A percentile compares a stretch with the other conserved stretches of the same genome.
These are phyloP conservation scores for Kwoniella mangroviensis DNA, from an alignment of 768 basidiomycete genomes.

Conservation along the genomic window DNA sequence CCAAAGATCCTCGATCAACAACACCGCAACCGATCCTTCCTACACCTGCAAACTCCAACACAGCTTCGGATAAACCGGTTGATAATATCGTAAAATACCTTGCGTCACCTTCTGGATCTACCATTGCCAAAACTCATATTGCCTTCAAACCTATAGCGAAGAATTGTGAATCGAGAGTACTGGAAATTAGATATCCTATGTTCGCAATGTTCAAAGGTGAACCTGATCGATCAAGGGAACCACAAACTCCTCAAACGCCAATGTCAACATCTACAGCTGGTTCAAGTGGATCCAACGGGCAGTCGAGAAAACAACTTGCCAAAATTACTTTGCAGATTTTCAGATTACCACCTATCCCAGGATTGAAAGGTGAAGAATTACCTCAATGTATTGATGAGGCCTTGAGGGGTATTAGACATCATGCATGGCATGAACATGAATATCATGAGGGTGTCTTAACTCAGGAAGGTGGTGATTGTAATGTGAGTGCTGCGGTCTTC, in stretches of 20 bases:
- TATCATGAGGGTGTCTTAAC: constrained; percentile 92
- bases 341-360: constrained; percentile 84
- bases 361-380: constrained; percentile 73
- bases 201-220: constrained; percentile 56
- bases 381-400: constrained; percentile 94
- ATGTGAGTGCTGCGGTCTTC: too few relatives aligned
- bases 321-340: constrained; percentile 90
- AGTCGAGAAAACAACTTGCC: constrained; percentile 71
- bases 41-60: constrained; percentile 38
- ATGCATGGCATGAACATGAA: constrained; percentile 90
- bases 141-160: constrained; percentile 83
- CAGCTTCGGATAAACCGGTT: not conserved
- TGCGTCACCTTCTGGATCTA: constrained; percentile 55
- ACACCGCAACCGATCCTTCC: constrained; percentile 25
- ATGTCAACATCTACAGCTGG: constrained; percentile 24
- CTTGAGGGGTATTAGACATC: constrained; percentile 80
- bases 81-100: constrained; percentile 54
- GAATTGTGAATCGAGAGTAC: constrained; percentile 80
- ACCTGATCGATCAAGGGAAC: constrained; percentile 31
- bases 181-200: constrained; percentile 66
- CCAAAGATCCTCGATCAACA: constrained; percentile 15
- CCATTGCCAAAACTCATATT: constrained; percentile 83
- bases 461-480: constrained; percentile 90
- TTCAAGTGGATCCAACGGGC: constrained; percentile 8
- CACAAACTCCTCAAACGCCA: constrained; percentile 9